phyloP scores from a whole-genome alignment of 1,139 yeast species.

The Pichia cactophila region DNA sequence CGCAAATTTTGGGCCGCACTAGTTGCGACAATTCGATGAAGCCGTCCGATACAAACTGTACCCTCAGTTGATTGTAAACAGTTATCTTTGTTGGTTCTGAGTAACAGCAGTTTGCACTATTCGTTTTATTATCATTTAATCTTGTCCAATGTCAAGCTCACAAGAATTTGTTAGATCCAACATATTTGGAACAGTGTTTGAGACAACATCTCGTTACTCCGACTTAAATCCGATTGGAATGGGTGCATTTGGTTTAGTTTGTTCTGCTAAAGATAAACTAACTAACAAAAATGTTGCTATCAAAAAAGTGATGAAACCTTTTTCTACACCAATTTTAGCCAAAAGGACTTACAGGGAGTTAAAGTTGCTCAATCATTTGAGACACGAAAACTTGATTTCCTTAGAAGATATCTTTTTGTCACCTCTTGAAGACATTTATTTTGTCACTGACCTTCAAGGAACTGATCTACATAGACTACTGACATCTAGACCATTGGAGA shows the following conservation, averaged over 20 bases:
- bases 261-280: constrained; percentile 89
- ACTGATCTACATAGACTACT: constrained; percentile 89
- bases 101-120: background rate
- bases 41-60: background rate
- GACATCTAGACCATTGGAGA: constrained; percentile 89
- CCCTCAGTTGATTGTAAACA: background rate
- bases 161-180: constrained; percentile 36
- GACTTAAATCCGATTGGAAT: constrained; percentile 96
- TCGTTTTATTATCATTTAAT: background rate
- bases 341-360: constrained; percentile 94
- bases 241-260: constrained; percentile 98
- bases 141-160: constrained; percentile 6
- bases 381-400: constrained; percentile 91
- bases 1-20: background rate
- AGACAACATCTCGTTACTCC: constrained; percentile 83
- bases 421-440: constrained; percentile 93
- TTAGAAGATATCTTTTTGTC: constrained; percentile 90
- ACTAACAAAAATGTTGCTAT: constrained; percentile 90
- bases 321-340: constrained; percentile 88
- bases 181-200: constrained; percentile 85
- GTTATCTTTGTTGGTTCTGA: no score
- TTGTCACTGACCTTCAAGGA: constrained; percentile 94
- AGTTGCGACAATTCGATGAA: background rate
- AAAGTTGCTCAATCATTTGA: constrained; percentile 82
- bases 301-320: constrained; percentile 96